These are phyloP conservation scores for Alternaria novae-zelandiae DNA, from an alignment of 2,329 filamentous ascomycete species.

Conservation along the genomic window DNA sequence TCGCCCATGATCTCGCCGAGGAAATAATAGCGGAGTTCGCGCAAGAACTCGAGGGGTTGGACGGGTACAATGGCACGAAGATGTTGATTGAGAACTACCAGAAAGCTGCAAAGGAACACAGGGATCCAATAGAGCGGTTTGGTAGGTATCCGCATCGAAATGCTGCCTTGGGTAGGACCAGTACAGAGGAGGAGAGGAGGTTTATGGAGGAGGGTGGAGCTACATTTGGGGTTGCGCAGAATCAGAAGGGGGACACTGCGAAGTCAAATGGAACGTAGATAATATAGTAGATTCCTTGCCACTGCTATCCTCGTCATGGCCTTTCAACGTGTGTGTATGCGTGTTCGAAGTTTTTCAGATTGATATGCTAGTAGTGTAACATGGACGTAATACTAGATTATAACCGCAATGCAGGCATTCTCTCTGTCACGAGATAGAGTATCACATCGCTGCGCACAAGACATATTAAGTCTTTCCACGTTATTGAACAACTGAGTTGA, in stretches of 20 bases:
- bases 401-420: not conserved
- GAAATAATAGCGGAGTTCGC: slow-evolving; percentile 42
- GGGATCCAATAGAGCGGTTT: slow-evolving; percentile 59
- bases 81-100: slow-evolving; percentile 39
- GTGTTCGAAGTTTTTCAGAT: not conserved
- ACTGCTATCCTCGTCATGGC: not conserved
- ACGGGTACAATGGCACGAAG: slow-evolving; percentile 37
- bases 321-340: not conserved
- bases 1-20: slow-evolving; percentile 52
- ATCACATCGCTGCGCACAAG: not conserved
- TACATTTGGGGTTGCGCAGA: slow-evolving; percentile 48
- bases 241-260: slow-evolving; percentile 5
- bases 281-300: not conserved
- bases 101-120: slow-evolving; percentile 56
- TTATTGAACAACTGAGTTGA: not conserved
- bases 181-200: slow-evolving; percentile 57
- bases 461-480: not conserved
- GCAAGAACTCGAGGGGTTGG: slow-evolving; percentile 39
- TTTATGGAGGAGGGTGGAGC: slow-evolving; percentile 57
- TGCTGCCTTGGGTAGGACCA: slow-evolving; percentile 55
- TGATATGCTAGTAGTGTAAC: not conserved
- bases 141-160: slow-evolving; percentile 68
- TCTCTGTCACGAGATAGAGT: not conserved
- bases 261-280: not conserved
- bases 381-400: not conserved